Base-by-base conservation (phyloP, 495 filamentous ascomycete genomes). In the Cladorrhinum samala region DNA sequence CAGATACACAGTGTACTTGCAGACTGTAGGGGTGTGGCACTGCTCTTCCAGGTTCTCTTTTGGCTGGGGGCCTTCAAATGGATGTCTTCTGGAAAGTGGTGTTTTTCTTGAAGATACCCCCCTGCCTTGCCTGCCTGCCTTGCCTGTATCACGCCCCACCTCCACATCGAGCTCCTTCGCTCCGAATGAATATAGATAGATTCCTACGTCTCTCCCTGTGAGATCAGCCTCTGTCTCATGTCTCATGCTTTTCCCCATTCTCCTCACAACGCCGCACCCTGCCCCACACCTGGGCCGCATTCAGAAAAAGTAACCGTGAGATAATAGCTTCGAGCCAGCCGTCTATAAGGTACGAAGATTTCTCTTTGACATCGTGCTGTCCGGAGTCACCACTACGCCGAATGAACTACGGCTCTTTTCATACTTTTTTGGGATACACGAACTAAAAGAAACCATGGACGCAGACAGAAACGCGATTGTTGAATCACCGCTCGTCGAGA, bases 171-270 rank as follows among this genome's bases (percentile, higher is more conserved):
- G 38, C 44, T 58, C 30, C 5, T 23, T 27, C 21, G 45, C 25
- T 47, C 45, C 45, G 55, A 47, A 49, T 40, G 41, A 19, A 62
- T 58, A 62, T 62, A 62, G 50, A 58, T 50, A 53, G 43, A 33
- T 44, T 21, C 39, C 49, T 44, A 39, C 36, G 13, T 45, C 49
- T 38, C 55, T 50, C 47, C 50, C 55, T 27, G 51, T 50, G 46
- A 48, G 47, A 21, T 56, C 50, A 59, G 59, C 49, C 45, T 54
- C 49, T n/a, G n/a, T n/a, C 18, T 52, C 53, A n/a, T 53, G 46
- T 59, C 53, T 56, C 51, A 56, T 48, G 47, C 24, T 1, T 38
- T 48, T 49, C 52, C 41, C 52, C 53, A 46, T 45, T 50, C 50
- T 52, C 39, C 40, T 49, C 55, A n/a, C 27, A 16, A 50, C 59